A percentile compares a stretch with the other conserved stretches of the same genome.
These are phyloP conservation scores for Pulveroboletus sp. DNA, from an alignment of 768 basidiomycete species.

Conservation along the genomic window DNA sequence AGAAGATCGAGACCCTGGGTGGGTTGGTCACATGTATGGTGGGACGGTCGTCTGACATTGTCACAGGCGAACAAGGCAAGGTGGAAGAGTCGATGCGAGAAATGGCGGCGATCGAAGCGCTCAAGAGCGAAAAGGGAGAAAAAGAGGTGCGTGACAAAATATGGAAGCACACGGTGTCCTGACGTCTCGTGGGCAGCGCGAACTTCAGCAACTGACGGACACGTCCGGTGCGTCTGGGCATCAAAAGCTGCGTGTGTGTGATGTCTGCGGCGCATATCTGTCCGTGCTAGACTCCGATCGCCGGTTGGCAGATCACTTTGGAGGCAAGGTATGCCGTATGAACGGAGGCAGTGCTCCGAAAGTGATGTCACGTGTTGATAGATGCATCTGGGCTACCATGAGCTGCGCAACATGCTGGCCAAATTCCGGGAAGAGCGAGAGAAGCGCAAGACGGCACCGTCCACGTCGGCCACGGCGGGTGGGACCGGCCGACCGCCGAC, in stretches of 20 bases:
- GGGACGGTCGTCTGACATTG: slow-evolving; percentile 3
- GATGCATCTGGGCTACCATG: slow-evolving; percentile 99
- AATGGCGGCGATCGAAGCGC: slow-evolving; percentile 94
- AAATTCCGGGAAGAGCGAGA: slow-evolving; percentile 92
- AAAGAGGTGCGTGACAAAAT: slow-evolving; percentile 65
- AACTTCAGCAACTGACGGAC: slow-evolving; percentile 93
- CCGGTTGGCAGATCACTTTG: slow-evolving; percentile 98
- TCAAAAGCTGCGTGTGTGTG: slow-evolving; percentile 99
- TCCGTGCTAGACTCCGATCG: slow-evolving; percentile 98
- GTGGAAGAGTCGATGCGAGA: slow-evolving; percentile 99
- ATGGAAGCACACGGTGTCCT: slow-evolving; percentile 8
- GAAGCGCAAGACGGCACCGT: slow-evolving; percentile 64
- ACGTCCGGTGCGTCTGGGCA: slow-evolving; percentile 99
- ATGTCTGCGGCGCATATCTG: slow-evolving; percentile 99
- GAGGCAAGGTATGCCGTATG: slow-evolving; percentile 80
- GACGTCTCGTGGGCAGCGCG: slow-evolving; percentile 73
- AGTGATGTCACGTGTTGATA: slow-evolving; percentile 39
- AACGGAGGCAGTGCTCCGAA: slow-evolving; percentile 19
- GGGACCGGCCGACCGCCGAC: slow-evolving; percentile 41
- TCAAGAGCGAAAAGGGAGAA: slow-evolving; percentile 93
- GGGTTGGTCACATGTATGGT: slow-evolving; percentile 37
- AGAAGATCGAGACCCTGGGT: slow-evolving; percentile 95
- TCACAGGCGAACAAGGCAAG: slow-evolving; percentile 92
- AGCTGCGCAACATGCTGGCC: slow-evolving; percentile 88
- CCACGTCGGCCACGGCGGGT: slow-evolving; percentile 37